These are phyloP conservation scores for Arthrinium puccinioides DNA, from an alignment of 2,329 filamentous ascomycete species.

Conservation along the genomic window DNA sequence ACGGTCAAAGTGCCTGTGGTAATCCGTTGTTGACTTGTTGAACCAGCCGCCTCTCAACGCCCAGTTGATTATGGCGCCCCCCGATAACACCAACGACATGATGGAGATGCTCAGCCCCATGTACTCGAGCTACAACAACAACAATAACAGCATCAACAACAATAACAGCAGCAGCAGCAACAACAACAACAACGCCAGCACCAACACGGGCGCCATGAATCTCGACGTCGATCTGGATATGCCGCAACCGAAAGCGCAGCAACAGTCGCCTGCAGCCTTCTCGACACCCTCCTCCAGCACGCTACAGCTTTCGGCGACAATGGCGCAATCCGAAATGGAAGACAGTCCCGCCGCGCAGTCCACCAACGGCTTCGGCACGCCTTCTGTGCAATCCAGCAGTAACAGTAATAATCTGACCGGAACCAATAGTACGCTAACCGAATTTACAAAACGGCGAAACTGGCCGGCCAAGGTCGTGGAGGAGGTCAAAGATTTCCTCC, in stretches of 20 bases:
- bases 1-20: no score
- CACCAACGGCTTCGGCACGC: conserved; percentile 24
- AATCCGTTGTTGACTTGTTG: no score
- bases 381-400: conserved; percentile 14
- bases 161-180: no score
- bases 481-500: conserved; percentile 80
- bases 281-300: not conserved
- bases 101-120: conserved; percentile 36
- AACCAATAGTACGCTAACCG: conserved; percentile 39
- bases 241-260: conserved; percentile 16
- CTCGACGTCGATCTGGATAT: conserved; percentile 28
- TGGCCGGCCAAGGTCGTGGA: conserved; percentile 88
- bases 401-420: not conserved
- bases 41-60: no score
- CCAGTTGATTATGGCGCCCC: conserved; percentile 15
- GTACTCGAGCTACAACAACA: conserved; percentile 24
- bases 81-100: conserved; percentile 25
- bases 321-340: conserved; percentile 4
- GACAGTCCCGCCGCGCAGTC: conserved; percentile 24
- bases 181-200: no score
- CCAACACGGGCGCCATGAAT: conserved; percentile 28
- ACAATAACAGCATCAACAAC: no score
- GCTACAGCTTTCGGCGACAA: not conserved
- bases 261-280: conserved; percentile 19
- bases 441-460: conserved; percentile 56